Evolutionary conservation across 371 early-diverging fungal genomes (phyloP), one percentile per base, ranked within the genome.

Genomic region (Phascolomyces articulosus): DNA sequence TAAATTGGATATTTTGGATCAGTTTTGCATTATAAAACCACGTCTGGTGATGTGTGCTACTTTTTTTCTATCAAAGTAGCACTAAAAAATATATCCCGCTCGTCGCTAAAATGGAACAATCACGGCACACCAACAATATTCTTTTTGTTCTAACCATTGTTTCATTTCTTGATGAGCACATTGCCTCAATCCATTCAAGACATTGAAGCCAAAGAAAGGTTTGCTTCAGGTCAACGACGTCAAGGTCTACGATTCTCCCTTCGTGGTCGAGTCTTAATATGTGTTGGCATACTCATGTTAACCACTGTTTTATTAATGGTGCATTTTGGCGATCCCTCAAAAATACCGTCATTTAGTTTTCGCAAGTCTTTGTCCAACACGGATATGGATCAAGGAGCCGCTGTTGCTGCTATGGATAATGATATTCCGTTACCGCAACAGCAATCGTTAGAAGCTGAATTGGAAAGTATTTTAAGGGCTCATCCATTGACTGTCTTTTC

Each of bases 401-500:
- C 60, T 13, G 29, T 60, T 11, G 60, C 49, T 20, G 60, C 60
- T 49, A 60, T 60, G 60, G 60, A 60, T 49, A 16, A 27, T 28
- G 62, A 40, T n/a, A 18, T 44, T 4, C 44, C 44, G 7, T 16
- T 20, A 59, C 44, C 59, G 10, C 40, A 59, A 23, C 27, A 23
- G 26, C 49, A 40, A 31, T 44, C 48, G n/a, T 21, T 60, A 11
- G 47, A 44, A 16, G n/a, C 18, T 16, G 62, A 62, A 21, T 15
- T 62, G 21, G 26, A 34, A 4, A 34, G 21, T 15, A 62, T 62
- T 24, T 20, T 62, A 21, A 28, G 21, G 26, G 29, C 21, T 15
- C 62, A 62, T 54, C 62, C 62, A 13, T 13, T 62, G 15, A 62
- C 62, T 26, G 62, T 62, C 6, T 62, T 62, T 54, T 62, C 62